Evolutionary conservation across 441 rosid genomes (phyloP).

Genomic region (Hypseocharis bilobata): DNA sequence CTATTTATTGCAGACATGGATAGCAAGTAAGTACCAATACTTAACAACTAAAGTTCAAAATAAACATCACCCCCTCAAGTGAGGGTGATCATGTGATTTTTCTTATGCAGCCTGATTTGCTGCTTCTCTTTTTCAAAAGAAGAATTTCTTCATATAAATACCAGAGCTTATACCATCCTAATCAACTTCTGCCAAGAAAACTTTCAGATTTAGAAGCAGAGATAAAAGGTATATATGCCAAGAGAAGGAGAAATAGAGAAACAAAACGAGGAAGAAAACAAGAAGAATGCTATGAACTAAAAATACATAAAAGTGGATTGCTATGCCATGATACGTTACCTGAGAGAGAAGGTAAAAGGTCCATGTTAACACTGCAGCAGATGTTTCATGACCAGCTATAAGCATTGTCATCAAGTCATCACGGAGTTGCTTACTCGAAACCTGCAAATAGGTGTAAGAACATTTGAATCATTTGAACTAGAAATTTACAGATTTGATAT

Average conservation of each 20-base stretch:
- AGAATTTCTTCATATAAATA: background rate
- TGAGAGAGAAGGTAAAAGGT: slow-evolving; percentile 81
- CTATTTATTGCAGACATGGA: no score
- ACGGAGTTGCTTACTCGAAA: slow-evolving; percentile 90
- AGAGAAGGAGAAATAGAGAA: background rate
- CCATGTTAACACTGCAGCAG: slow-evolving; percentile 95
- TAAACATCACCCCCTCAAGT: no score
- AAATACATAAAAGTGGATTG: background rate
- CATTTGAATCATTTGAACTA: slow-evolving; percentile 14
- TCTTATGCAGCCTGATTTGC: background rate
- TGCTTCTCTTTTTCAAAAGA: background rate
- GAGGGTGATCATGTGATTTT: background rate
- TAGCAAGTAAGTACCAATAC: no score
- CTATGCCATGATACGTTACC: slow-evolving; percentile 29
- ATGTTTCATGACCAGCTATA: slow-evolving; percentile 96
- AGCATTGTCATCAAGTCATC: slow-evolving; percentile 99
- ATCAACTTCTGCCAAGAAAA: background rate
- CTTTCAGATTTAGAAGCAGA: background rate
- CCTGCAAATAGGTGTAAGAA: slow-evolving; percentile 38
- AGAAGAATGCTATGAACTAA: background rate
- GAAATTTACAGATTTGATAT: slow-evolving; percentile 16
- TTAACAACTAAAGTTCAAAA: no score
- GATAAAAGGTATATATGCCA: no score
- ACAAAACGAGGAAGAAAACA: background rate
- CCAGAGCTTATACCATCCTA: background rate